phyloP scores from a whole-genome alignment of 768 basidiomycete species.

The Macrolepiota albuminosa region DNA sequence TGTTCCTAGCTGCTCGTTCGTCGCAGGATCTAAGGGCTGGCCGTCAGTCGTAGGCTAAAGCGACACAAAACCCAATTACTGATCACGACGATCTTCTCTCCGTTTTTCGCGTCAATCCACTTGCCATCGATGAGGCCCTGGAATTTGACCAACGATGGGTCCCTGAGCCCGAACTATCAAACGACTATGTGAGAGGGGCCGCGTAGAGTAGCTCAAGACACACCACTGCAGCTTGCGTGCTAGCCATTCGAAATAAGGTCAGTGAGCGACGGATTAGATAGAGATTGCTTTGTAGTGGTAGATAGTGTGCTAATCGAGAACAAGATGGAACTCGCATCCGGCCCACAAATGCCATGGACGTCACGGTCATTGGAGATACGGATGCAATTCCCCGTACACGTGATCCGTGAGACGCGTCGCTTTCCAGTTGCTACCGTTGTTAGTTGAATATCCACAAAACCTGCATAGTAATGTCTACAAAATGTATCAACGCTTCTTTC shows the following conservation, averaged over 20 bases:
- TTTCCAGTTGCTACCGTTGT: background rate
- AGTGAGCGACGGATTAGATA: constrained; percentile 2
- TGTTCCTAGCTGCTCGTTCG: constrained; percentile 73
- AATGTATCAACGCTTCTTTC: constrained; percentile 13
- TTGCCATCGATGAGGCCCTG: constrained; percentile 82
- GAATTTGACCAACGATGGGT: constrained; percentile 66
- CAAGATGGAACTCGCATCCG: constrained; percentile 16
- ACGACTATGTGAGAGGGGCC: background rate
- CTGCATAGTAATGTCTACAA: background rate
- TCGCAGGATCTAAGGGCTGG: constrained; percentile 75
- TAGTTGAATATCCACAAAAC: background rate
- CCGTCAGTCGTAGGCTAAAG: background rate
- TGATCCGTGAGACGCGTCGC: constrained; percentile 3
- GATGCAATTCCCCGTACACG: constrained; percentile 3
- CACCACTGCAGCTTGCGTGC: constrained; percentile 41
- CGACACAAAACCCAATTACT: constrained; percentile 46
- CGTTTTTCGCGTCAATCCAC: constrained; percentile 78
- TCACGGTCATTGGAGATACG: background rate
- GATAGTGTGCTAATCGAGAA: constrained; percentile 20
- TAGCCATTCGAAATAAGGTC: constrained; percentile 49
- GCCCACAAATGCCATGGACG: constrained; percentile 6
- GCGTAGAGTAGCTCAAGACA: constrained; percentile 10
- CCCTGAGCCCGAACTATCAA: constrained; percentile 68
- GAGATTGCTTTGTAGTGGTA: constrained; percentile 23
- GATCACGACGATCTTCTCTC: constrained; percentile 66